Evolutionary conservation across 768 basidiomycete genomes (phyloP), one percentile per base, ranked within the genome.

Genomic region (Phanerochaete carnosa): DNA sequence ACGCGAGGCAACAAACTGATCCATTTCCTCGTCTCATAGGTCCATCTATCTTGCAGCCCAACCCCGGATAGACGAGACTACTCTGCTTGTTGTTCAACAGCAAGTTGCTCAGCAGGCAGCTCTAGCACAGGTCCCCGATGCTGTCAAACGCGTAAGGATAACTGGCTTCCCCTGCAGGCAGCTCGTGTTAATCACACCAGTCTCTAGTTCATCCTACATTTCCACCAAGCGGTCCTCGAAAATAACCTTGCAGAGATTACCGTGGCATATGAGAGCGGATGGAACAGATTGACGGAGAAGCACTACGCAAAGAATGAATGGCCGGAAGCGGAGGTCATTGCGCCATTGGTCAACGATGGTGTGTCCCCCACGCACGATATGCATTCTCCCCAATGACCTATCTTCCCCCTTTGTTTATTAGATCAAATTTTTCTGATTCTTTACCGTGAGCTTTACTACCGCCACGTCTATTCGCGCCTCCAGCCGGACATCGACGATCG

Each of bases 231-330:
- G 23, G 92, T 98, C 35, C 79, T 90, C 54, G 87, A 94, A 46
- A 94, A 95, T 72, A 96, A 98, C 74, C 83, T 97, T 2, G 79
- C 86, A 4, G 91, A 95, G 68, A 96, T 99, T 65, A 93, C 92
- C 4, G 81, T 89, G 23, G 93, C 95, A 55, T 99, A 99, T 70
- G 95, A 98, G 77, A 93, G 89, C 54, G 95, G 95, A 5, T 99
- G 95, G 95, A 96, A 95, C 75, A 88, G 91, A 63, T 87, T 95
- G 71, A 97, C 96, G 0, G 93, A 97, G 79, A 95, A 95, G 78
- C 95, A 90, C 78, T 99, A 97, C 69, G 74, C 93, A 6, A 92
- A 90, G 72, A 87, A 87, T 2, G 96, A 99, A 72, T 98, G 96
- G 96, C 96, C 96, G 0, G 95, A 98, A 72, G 95, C 94, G 6